Percentiles rank a stretch among this genome's conserved stretches.
Evolutionary conservation across 2,329 filamentous ascomycete genomes (phyloP).

Genomic region (Xylariaceae sp.): DNA sequence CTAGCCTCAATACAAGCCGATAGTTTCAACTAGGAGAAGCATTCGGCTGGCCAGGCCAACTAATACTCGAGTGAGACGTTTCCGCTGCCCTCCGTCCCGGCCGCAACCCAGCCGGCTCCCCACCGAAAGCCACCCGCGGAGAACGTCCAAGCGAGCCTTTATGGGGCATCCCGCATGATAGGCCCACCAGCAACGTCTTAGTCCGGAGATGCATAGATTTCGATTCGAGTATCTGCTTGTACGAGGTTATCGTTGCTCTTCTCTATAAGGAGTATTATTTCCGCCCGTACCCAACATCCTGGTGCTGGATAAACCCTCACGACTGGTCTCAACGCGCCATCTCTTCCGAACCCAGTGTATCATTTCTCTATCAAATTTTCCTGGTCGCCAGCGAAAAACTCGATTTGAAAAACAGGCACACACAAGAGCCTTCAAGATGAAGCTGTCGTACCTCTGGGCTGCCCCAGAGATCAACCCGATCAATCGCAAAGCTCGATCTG

Average conservation of each 20-base stretch:
- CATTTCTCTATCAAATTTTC: too few relatives aligned
- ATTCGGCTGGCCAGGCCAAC: too few relatives aligned
- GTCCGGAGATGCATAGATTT: constrained; percentile 19
- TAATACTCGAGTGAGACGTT: constrained; percentile 4
- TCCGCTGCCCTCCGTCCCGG: constrained; percentile 5
- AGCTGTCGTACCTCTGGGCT: constrained; percentile 38
- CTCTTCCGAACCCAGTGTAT: too few relatives aligned
- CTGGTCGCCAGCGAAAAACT: too few relatives aligned
- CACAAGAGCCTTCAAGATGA: constrained; percentile 20
- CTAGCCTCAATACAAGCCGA: too few relatives aligned
- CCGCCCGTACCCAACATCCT: too few relatives aligned
- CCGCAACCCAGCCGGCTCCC: constrained; percentile 8
- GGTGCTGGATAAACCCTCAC: too few relatives aligned
- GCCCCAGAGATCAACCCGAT: constrained; percentile 76
- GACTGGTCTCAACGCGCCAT: too few relatives aligned
- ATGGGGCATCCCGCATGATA: constrained; percentile 9
- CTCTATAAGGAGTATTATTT: too few relatives aligned
- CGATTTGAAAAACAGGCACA: too few relatives aligned
- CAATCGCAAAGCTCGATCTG: constrained; percentile 75
- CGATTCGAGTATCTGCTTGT: background rate
- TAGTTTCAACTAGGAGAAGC: too few relatives aligned
- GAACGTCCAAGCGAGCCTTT: constrained; percentile 10
- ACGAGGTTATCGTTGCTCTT: too few relatives aligned
- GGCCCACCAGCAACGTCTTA: constrained; percentile 13
- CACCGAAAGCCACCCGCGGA: constrained; percentile 19